Base-by-base conservation (phyloP, 257 asterid genomes). In the Solanum microdontum region DNA sequence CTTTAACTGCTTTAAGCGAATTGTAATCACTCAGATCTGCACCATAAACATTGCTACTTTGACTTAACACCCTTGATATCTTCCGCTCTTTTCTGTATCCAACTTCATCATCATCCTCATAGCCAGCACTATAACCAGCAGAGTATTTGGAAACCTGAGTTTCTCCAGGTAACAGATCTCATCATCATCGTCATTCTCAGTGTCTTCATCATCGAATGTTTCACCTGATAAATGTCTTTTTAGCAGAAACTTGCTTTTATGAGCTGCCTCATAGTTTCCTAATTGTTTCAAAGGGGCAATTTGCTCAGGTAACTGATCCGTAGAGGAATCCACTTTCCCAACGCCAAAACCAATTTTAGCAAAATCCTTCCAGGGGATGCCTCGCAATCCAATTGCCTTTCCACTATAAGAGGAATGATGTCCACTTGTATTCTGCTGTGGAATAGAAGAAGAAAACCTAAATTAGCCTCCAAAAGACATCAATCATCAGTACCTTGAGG, bases 301-400 rank as follows among this genome's bases (percentile, higher is more conserved):
- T 55, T 88, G 90, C 85, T 84, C 91, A 32, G 90, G 88, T 73
- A 84, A 76, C 87, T 85, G 87, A n/a, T 39, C 93, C 74, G 55
- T 51, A 4, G 89, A 88, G 86, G 90, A 62, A 88, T 89, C 90
- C 64, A 60, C 72, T 86, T 88, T 92, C 26, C 87, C 90, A 82
- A 93, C 68, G 87, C 87, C 83, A 88, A 95, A 92, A 69, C 95
- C 97, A 87, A 87, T 91, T 90, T 87, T 90, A 43, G 93, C 91
- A 90, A 95, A 95, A 89, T 95, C 94, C 90, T 92, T 94, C 98
- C 98, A 95, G 32, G 96, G 98, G 58, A 94, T 90, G 86, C 95
- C 98, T 68, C 89, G 91, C 86, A 95, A 93, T 64, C 90, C 90
- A 70, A 87, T 90, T 89, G 91, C 87, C 45, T 88, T 90, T 66